phyloP scores from a whole-genome alignment of 371 early-diverging fungal species.

The Mucor velutinosus region DNA sequence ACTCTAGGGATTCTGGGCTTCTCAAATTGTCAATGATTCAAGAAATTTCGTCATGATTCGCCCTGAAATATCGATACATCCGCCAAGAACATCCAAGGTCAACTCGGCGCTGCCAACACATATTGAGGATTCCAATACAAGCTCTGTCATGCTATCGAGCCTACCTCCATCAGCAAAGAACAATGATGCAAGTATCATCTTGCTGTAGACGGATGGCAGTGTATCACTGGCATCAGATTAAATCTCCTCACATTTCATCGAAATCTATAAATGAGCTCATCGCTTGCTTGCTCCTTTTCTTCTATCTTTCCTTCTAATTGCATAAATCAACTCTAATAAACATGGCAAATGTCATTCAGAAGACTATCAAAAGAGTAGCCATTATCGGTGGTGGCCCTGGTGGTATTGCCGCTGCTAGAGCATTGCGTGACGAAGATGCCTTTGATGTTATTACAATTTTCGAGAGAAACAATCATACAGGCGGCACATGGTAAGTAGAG shows the following conservation, averaged over 20 bases:
- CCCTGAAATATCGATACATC: neutral
- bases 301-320: neutral
- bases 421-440: constrained; percentile 32
- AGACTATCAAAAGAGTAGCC: constrained; percentile 39
- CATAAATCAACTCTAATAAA: neutral
- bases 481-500: constrained; percentile 52
- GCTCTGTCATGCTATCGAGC: neutral
- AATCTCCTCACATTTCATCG: neutral
- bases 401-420: constrained; percentile 46
- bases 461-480: constrained; percentile 39
- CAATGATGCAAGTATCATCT: neutral
- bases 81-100: neutral
- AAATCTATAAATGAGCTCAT: neutral
- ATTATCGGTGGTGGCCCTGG: constrained; percentile 54
- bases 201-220: neutral
- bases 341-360: constrained; percentile 1
- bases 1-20: constrained; percentile 10
- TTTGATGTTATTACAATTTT: constrained; percentile 46
- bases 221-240: neutral
- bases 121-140: neutral
- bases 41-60: constrained; percentile 2
- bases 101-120: neutral
- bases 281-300: neutral
- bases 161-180: neutral
- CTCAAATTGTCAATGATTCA: neutral